Base-by-base conservation (phyloP, 75 land plant species). In the Ceratopteris richardii region DNA sequence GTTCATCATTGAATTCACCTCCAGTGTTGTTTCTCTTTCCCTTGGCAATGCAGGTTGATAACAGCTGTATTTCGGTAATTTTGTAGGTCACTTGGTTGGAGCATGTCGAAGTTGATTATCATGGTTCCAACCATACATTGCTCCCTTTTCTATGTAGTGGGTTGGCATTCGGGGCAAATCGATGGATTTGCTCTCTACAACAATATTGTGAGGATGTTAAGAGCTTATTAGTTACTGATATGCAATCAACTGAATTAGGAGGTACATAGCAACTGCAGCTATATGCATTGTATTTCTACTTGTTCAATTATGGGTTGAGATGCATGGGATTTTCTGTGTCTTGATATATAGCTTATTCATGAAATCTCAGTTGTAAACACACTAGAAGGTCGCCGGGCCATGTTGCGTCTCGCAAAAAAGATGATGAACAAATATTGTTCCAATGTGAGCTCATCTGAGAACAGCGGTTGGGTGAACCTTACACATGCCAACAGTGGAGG, bases 391-490 rank as follows among this genome's bases (percentile, higher is more conserved):
- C 62, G 62, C 9, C 62, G 62, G 4, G n/a, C 31, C 11, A 44
- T 44, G 48, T 44, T 60, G 25, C 46, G 42, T 1, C 65, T 63
- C 12, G 65, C 65, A 5, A 33, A 63, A 18, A 42, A 40, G 54
- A 63, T 63, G 65, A 51, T 40, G 41, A 63, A 29, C 29, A 50
- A 29, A 18, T 63, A 50, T 56, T 50, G 58, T 6, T 21, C 54
- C 31, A 47, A 47, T 28, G 65, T 63, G 27, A 51, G 65, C 39
- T 58, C 65, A 9, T 24, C 65, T 2, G 19, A 25, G 10, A 78
- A 75, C 27, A 81, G 81, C 68, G 65, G 74, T 44, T 86, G 95
- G 90, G 75, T 66, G 65, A 80, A 84, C 52, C 23, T 52, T 52
- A 1, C 54, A 12, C 68, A 1, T 73, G 58, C 50, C 78, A 64